Evolutionary conservation across 257 asterid species (phyloP).

Genomic region (Solanum sitiens): DNA sequence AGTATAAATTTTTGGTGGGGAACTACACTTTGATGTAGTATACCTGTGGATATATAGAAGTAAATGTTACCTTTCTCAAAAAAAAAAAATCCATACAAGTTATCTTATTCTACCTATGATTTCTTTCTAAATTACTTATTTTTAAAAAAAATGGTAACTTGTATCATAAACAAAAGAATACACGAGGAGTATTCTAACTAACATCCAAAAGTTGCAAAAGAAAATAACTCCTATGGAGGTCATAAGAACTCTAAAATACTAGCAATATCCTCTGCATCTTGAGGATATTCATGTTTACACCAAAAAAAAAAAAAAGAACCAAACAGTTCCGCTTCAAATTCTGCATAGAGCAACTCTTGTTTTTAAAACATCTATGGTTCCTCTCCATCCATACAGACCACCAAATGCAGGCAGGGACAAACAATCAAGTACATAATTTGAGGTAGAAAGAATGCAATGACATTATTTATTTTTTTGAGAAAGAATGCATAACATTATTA

Average conservation of each 20-base stretch:
- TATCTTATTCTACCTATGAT: background rate
- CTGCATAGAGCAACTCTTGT: background rate
- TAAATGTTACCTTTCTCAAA: no score
- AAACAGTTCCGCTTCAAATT: background rate
- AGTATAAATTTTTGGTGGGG: no score
- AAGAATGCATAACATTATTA: background rate
- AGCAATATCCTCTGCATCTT: background rate
- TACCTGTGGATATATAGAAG: no score
- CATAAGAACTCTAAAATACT: background rate
- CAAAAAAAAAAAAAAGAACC: background rate
- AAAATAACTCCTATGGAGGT: background rate
- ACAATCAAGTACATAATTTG: background rate
- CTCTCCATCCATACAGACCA: background rate
- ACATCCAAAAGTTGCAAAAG: background rate
- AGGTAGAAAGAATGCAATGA: background rate
- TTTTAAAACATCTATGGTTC: background rate
- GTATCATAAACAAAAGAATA: background rate
- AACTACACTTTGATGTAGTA: no score
- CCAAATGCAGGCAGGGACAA: background rate
- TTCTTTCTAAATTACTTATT: background rate
- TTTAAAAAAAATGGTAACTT: background rate
- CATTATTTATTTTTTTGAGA: background rate
- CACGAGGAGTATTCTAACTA: background rate
- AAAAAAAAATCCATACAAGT: no score
- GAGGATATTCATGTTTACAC: background rate